A percentile compares a stretch with the other conserved stretches of the same genome.
Evolutionary conservation across 2,329 filamentous ascomycete genomes (phyloP).

Genomic region (Zalaria sp.): DNA sequence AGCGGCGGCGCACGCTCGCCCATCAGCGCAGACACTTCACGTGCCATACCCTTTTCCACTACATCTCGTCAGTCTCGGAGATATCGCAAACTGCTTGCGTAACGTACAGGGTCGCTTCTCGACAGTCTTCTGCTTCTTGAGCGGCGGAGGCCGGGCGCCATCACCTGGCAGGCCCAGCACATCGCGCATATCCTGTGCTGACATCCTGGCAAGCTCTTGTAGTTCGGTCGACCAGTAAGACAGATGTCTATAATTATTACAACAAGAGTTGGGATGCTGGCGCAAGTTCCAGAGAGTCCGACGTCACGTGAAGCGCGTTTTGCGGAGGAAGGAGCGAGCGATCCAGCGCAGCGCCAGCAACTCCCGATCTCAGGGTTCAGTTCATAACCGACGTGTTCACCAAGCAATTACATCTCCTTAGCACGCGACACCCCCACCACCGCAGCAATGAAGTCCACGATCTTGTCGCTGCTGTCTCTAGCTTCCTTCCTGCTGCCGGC

Average conservation of each 20-base stretch:
- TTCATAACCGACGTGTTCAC: no score
- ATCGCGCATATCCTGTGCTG: slow-evolving; percentile 58
- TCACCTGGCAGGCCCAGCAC: slow-evolving; percentile 65
- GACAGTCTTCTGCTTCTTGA: slow-evolving; percentile 61
- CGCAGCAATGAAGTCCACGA: slow-evolving; percentile 3
- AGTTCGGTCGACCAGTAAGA: no score
- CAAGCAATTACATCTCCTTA: no score
- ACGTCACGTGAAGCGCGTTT: no score
- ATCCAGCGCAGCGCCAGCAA: no score
- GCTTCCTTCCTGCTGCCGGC: slow-evolving; percentile 38
- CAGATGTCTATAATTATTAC: no score
- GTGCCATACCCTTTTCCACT: slow-evolving; percentile 28
- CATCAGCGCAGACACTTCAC: slow-evolving; percentile 36
- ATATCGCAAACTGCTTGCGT: slow-evolving; percentile 7
- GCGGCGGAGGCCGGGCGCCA: slow-evolving; percentile 38
- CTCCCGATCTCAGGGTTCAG: no score
- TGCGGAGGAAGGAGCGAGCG: no score
- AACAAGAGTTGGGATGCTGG: no score
- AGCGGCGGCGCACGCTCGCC: slow-evolving; percentile 38
- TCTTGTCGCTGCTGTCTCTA: slow-evolving; percentile 5
- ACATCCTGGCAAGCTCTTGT: slow-evolving; percentile 4
- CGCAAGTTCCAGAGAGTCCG: no score
- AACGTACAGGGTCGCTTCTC: slow-evolving; percentile 39
- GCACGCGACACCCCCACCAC: neutral
- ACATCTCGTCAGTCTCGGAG: neutral